A percentile compares a stretch with the other conserved stretches of the same genome.
These are phyloP conservation scores for Fusarium tupiense DNA, from an alignment of 2,329 filamentous ascomycete species.

Conservation along the genomic window DNA sequence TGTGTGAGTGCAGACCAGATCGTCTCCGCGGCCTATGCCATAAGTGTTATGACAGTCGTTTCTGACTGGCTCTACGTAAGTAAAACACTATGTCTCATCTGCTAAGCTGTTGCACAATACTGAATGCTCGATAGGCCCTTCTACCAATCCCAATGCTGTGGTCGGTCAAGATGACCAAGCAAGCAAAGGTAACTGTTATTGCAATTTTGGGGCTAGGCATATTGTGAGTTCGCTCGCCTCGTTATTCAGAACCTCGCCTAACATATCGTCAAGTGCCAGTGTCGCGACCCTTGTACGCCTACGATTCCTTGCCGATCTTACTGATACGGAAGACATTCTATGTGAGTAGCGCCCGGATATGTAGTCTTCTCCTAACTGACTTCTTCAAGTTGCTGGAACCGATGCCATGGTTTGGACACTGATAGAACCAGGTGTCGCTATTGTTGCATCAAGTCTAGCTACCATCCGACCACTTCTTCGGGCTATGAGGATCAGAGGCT, in stretches of 20 bases:
- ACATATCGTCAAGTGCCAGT: constrained; percentile 54
- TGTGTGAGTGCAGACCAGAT: constrained; percentile 58
- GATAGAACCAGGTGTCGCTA: constrained; percentile 66
- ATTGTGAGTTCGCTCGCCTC: constrained; percentile 50
- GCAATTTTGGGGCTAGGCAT: constrained; percentile 60
- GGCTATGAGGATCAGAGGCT: constrained; percentile 57
- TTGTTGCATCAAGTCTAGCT: constrained; percentile 62
- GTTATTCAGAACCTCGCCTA: not conserved
- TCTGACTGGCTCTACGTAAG: constrained; percentile 65
- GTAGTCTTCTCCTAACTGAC: constrained; percentile 22
- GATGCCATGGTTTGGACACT: constrained; percentile 66
- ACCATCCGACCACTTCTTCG: constrained; percentile 65
- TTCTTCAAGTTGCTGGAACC: constrained; percentile 55
- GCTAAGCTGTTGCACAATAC: not conserved
- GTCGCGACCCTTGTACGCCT: constrained; percentile 64
- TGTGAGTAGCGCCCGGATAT: constrained; percentile 48
- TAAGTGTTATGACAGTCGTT: constrained; percentile 62
- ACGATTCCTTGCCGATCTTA: constrained; percentile 58
- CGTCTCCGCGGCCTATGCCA: constrained; percentile 60
- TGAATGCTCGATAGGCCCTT: constrained; percentile 52
- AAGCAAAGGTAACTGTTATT: constrained; percentile 63
- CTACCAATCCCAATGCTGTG: constrained; percentile 65
- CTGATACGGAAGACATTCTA: constrained; percentile 57
- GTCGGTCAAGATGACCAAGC: constrained; percentile 62
- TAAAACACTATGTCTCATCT: not conserved